Evolutionary conservation across 495 filamentous ascomycete species (phyloP).

Genomic region (Coniosporium apollinis): DNA sequence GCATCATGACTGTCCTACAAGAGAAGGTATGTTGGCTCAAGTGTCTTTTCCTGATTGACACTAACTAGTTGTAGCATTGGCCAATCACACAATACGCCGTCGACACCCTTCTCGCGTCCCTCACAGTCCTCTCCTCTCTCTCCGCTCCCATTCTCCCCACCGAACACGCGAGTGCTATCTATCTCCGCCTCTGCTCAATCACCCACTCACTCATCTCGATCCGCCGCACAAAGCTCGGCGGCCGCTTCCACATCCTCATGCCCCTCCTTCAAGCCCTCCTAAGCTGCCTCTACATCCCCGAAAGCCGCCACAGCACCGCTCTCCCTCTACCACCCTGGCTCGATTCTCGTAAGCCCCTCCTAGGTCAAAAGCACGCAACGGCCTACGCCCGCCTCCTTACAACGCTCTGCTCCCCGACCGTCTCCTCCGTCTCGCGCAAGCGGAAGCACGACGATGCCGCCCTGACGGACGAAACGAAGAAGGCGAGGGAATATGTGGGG

Average conservation of each 20-base stretch:
- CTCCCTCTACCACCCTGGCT: slow-evolving; percentile 29
- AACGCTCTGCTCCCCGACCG: slow-evolving; percentile 62
- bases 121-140: slow-evolving; percentile 8
- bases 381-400: slow-evolving; percentile 56
- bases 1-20: slow-evolving; percentile 7
- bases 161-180: slow-evolving; percentile 36
- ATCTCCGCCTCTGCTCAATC: slow-evolving; percentile 42
- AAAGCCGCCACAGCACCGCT: slow-evolving; percentile 26
- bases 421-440: slow-evolving; percentile 29
- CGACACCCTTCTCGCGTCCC: slow-evolving; percentile 3
- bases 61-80: slow-evolving; percentile 1
- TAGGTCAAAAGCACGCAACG: slow-evolving; percentile 35
- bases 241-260: slow-evolving; percentile 55
- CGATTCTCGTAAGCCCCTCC: slow-evolving; percentile 20
- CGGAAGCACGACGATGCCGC: slow-evolving; percentile 21
- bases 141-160: slow-evolving; percentile 12
- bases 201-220: slow-evolving; percentile 37
- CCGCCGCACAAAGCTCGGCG: slow-evolving; percentile 48
- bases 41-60: too few relatives aligned
- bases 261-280: slow-evolving; percentile 46
- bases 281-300: slow-evolving; percentile 41
- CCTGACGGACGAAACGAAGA: slow-evolving; percentile 61
- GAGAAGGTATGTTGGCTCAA: slow-evolving; percentile 4
- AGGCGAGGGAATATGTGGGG: slow-evolving; percentile 56
- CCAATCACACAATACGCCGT: slow-evolving; percentile 10